Base-by-base conservation (phyloP, 768 basidiomycete genomes). In the Wakefieldia striispora region DNA sequence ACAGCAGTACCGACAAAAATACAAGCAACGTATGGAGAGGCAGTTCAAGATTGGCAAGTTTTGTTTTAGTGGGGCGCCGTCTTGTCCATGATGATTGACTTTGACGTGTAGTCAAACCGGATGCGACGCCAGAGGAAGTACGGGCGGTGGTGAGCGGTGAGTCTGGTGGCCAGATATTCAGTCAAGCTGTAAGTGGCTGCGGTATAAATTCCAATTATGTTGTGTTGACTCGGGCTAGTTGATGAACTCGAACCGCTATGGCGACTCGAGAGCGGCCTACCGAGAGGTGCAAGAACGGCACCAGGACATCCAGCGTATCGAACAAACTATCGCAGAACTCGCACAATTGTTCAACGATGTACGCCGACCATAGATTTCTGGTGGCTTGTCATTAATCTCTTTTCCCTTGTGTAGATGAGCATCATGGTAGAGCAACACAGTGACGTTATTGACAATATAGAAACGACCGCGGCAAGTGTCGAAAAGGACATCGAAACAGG, bases 251-350 rank as follows among this genome's bases (percentile, higher is more conserved):
- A 91, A 87, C 69, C 88, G 91, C n/a, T 90, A 88, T 59, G 93
- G 88, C 45, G 86, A 88, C 63, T 91, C 95, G 40, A 79, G 87
- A 46, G 87, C 87, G 10, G 94, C 95, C 4, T 97, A 95, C 70
- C 83, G 86, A 44, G 95, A 99, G 65, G 95, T 97, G n/a, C 95
- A 98, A 72, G 90, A 88, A 61, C 86, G 95, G 52, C 94, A 98
- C 63, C 89, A 88, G 67, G 95, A 99, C 59, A 91, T 99, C 69
- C 85, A 92, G 70, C 87, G 88, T 62, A 98, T 99, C 61, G 95
- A 97, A 69, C 80, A 81, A 70, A 98, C 95, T 10, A 74, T 99
- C 39, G 85, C 83, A 13, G 92, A 98, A 71, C 81, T 98, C 39
- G 95, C 93, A 10, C 92, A 95, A 62, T 75, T 99, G 59, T 97